Evolutionary conservation across 73 alveolate genomes (phyloP).

Genomic region (Durusdinium trenchii): DNA sequence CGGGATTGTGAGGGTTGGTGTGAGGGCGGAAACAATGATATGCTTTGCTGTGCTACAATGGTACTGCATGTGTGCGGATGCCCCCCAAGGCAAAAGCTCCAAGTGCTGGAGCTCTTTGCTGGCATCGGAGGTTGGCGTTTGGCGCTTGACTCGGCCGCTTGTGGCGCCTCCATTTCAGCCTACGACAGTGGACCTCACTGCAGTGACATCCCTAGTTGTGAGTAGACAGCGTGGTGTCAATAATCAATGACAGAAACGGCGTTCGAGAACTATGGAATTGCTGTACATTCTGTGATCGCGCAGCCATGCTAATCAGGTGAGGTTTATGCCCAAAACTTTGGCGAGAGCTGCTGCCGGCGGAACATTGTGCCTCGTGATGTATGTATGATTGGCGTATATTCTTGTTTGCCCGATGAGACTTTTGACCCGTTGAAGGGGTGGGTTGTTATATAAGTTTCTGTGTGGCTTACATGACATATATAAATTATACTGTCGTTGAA

Average conservation of each 20-base stretch:
- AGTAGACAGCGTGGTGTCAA: neutral
- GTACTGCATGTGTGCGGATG: no score
- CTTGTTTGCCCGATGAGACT: no score
- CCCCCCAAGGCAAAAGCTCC: no score
- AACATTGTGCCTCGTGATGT: neutral
- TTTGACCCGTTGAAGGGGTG: no score
- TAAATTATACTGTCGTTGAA: no score
- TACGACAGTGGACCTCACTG: slow-evolving; percentile 68
- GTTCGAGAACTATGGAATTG: neutral
- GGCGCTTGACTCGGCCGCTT: neutral
- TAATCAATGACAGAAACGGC: neutral
- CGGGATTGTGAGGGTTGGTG: no score
- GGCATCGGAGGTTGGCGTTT: slow-evolving; percentile 84
- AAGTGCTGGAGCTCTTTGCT: slow-evolving; percentile 65
- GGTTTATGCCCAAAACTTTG: slow-evolving; percentile 52
- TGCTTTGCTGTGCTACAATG: no score
- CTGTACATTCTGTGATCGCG: neutral
- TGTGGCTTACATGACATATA: no score
- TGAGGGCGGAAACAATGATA: no score
- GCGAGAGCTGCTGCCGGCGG: slow-evolving; percentile 47
- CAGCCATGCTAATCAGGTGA: neutral
- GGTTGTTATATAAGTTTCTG: no score
- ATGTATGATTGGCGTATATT: neutral
- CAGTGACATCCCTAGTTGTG: neutral
- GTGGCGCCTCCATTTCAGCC: neutral